These are phyloP conservation scores for Torulaspora quercuum DNA, from an alignment of 805 yeast species.

Conservation along the genomic window DNA sequence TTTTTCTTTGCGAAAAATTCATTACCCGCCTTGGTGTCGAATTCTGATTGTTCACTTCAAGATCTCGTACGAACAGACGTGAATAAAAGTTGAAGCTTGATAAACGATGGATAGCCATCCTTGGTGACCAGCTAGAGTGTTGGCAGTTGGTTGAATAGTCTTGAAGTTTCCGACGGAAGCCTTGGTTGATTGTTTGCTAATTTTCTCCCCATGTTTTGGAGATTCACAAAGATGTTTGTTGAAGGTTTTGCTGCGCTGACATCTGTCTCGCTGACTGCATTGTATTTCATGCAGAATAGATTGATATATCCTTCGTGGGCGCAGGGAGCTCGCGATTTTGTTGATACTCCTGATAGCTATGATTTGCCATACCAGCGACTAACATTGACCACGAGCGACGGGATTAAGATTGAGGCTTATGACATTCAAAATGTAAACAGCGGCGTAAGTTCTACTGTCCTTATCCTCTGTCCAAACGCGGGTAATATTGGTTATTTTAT, in stretches of 20 bases:
- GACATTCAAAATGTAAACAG: constrained; percentile 36
- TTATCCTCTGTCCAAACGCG: constrained; percentile 87
- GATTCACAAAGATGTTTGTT: constrained; percentile 38
- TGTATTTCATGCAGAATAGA: constrained; percentile 59
- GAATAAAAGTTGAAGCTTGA: too few species aligned
- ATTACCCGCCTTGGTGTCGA: too few species aligned
- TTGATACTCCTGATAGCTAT: constrained; percentile 73
- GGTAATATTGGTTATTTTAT: constrained; percentile 92
- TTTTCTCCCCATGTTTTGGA: constrained; percentile 14
- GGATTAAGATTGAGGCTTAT: constrained; percentile 62
- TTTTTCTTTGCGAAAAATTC: too few species aligned
- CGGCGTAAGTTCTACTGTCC: constrained; percentile 54
- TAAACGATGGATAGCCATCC: too few species aligned
- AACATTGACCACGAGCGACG: constrained; percentile 63
- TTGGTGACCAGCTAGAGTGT: too few species aligned
- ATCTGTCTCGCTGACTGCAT: constrained; percentile 45
- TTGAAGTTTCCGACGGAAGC: too few species aligned
- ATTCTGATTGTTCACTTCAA: too few species aligned
- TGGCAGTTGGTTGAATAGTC: too few species aligned
- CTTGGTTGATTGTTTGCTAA: background rate
- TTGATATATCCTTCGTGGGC: constrained; percentile 82
- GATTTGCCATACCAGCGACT: constrained; percentile 64
- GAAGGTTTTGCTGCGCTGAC: constrained; percentile 45
- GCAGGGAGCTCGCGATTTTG: constrained; percentile 65
- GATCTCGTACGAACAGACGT: too few species aligned